Evolutionary conservation across 345 rosid species (phyloP), one percentile per base, ranked within the genome.

Genomic region (Chamaenerion angustifolium): DNA sequence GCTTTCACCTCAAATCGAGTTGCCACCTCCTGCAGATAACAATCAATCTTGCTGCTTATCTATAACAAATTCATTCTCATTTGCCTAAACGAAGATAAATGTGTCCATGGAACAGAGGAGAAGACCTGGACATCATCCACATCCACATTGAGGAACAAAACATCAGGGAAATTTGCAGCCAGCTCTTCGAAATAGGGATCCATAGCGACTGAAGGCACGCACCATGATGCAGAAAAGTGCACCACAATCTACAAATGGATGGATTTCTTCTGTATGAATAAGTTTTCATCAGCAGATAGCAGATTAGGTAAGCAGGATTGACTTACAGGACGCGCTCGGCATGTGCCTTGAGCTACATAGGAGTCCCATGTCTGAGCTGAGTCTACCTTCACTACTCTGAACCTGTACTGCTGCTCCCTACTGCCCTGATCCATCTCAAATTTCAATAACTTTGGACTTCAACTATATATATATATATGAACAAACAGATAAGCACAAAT

Each of bases 151-250:
- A 92, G 85, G 67, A 92, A 92, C 46, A 82, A 69, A 63, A 52
- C 77, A 65, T 87, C 89, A 16, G 75, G 79, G 64, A 66, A 67
- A 63, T 52, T 48, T 10, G 75, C 64, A 4, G 96, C 85, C 51
- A 83, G 50, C 48, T 84, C 96, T 64, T 82, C 88, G 43, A 83
- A 76, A 55, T 67, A 58, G 0, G 89, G 80, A 49, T 73, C 86
- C 98, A 90, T 90, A 17, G 65, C 89, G 76, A 86, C 83, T 16
- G 98, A 90, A 54, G 95, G 98, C 57, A 80, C 59, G 49, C 95
- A 90, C 98, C 98, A 86, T 46, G 85, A 54, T 51, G 98, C 94
- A 48, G 89, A 81, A 60, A 92, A 92, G 74, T 92, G 96, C 21
- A 73, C 87, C 69, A 82, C 75, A 57, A 82, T 54, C 96, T 87